A percentile compares a stretch with the other conserved stretches of the same genome.
Evolutionary conservation across 208 protist species (phyloP).

Genomic region (Trypanosoma brucei): DNA sequence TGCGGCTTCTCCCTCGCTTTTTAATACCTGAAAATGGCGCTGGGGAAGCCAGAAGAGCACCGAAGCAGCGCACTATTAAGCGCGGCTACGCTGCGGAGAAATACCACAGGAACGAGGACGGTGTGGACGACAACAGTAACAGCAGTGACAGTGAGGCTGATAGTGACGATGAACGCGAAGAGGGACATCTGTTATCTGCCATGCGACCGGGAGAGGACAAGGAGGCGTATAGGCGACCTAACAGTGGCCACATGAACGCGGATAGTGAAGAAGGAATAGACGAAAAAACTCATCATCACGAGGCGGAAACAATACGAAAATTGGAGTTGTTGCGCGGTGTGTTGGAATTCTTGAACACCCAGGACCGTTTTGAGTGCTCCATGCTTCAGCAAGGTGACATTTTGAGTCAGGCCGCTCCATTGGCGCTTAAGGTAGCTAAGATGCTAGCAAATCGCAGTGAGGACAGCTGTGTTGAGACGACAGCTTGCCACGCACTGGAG

Average conservation of each 20-base stretch:
- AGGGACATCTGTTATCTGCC: conserved; percentile 17
- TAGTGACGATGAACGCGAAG: background rate
- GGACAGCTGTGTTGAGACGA: conserved; percentile 61
- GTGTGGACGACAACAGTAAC: background rate
- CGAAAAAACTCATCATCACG: conserved; percentile 66
- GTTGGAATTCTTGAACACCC: conserved; percentile 81
- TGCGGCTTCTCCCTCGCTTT: conserved; percentile 20
- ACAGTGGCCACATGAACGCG: conserved; percentile 5
- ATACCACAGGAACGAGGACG: background rate
- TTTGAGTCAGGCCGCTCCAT: conserved; percentile 14
- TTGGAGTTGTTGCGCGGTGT: conserved; percentile 71
- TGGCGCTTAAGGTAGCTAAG: conserved; percentile 43
- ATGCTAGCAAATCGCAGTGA: conserved; percentile 36
- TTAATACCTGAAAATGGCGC: background rate
- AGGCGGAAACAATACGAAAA: conserved; percentile 73
- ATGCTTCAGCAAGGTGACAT: conserved; percentile 46
- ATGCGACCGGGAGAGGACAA: conserved; percentile 35
- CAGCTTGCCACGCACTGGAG: conserved; percentile 66
- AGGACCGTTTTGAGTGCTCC: conserved; percentile 57
- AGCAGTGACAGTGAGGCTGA: background rate
- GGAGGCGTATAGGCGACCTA: conserved; percentile 28
- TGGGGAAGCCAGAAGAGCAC: background rate
- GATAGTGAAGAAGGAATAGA: conserved; percentile 36
- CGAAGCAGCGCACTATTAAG: background rate
- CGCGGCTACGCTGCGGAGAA: background rate